Evolutionary conservation across 345 rosid species (phyloP), one percentile per base, ranked within the genome.

Genomic region (Euclidium syriacum): DNA sequence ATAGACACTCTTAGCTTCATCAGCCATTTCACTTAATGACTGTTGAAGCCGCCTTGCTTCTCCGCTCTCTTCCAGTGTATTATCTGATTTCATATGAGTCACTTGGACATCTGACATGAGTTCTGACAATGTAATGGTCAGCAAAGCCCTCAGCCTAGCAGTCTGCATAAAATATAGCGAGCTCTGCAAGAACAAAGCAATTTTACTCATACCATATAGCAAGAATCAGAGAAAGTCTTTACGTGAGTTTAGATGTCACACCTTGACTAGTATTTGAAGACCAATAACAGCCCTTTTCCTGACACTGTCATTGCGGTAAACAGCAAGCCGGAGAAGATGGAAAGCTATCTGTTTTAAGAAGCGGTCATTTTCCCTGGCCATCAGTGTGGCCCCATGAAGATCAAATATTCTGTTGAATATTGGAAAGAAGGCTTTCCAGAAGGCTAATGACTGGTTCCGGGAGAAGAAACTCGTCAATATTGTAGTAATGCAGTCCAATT

Each of bases 361-460:
- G 38, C 99, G 96, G 70, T 94, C 99, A 52, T 94, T 94, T 79
- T 94, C 99, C 85, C 99, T 87, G 30, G 99, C 89, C 90, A 94
- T 90, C 46, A 94, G 76, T 41, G 90, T 94, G 55, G 91, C 91
- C 58, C 98, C 99, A 72, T 94, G 99, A 66, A 90, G 91, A 77
- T 87, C 91, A 73, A 87, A 83, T 46, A 87, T 78, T 67, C 64
- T 64, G 79, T 83, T 77, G 64, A 94, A 87, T 51, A 90, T 88
- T 17, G 97, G 96, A 67, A 87, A 78, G 64, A 94, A 75, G 62
- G 90, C 83, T 70, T 85, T 86, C 95, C 96, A 92, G 72, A 92
- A 92, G 43, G 81, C 78, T 67, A 94, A 62, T 19, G 99, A 84
- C 77, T 94, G 99, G 80, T 94, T 94, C 54, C 90, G 85, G 62